phyloP scores from a whole-genome alignment of 768 basidiomycete species.

The Leccinum uliginosum region DNA sequence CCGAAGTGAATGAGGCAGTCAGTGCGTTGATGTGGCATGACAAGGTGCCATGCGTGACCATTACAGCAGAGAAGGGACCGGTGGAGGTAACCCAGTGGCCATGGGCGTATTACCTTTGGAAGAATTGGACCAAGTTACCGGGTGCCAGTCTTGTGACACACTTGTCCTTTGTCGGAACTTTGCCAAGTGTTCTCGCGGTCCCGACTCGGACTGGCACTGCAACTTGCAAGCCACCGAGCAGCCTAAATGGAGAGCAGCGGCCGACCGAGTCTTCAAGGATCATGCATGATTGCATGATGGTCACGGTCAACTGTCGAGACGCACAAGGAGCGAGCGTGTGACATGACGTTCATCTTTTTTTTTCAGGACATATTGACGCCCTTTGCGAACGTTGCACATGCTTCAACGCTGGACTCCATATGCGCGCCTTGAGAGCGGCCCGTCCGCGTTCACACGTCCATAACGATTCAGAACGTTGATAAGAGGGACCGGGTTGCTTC shows the following conservation, averaged over 20 bases:
- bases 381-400: not conserved
- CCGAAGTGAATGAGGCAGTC: not conserved
- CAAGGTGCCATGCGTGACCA: conserved; percentile 1
- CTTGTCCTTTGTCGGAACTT: not conserved
- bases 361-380: conserved; percentile 1
- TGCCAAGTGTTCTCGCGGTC: not conserved
- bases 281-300: no score
- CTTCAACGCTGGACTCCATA: not conserved
- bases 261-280: not conserved
- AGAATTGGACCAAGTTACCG: not conserved
- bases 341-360: not conserved
- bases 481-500: not conserved
- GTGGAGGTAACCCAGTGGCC: not conserved
- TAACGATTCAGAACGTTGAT: not conserved
- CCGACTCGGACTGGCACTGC: not conserved
- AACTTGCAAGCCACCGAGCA: not conserved
- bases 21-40: not conserved
- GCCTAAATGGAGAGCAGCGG: not conserved
- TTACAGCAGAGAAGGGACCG: not conserved
- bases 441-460: not conserved
- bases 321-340: not conserved
- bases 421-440: not conserved
- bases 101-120: not conserved
- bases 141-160: not conserved
- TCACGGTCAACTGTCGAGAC: not conserved